Evolutionary conservation across 192 early-diverging fungal genomes (phyloP), one percentile per base, ranked within the genome.

Genomic region (Backusella liffmaniae): DNA sequence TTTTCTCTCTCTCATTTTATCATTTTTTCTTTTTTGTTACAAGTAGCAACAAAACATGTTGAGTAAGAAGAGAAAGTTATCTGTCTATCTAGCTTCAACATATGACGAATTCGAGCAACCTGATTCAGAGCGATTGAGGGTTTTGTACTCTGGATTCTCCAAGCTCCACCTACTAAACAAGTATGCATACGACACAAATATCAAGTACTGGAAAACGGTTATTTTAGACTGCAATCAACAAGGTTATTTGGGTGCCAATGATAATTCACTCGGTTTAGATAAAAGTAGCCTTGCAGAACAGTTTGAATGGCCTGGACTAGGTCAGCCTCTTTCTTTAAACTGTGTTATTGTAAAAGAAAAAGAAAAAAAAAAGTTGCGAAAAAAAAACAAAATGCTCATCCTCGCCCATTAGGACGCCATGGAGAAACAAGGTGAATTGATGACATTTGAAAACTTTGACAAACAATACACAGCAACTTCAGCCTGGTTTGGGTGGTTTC

Each of bases 141-240:
- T 82, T 0, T 69, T 86, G 15, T 86, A 82, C 41, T 86, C 85
- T 18, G 83, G 82, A 36, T 86, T 86, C 35, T 75, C 81, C 49
- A 80, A 79, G n/a, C 77, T 86, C 16, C 76, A 78, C 39, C 79
- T 82, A 29, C 77, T 82, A 21, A 86, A 86, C 39, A 56, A 74
- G 0, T 86, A 77, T 35, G 85, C 78, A 29, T 86, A 84, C 16
- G 82, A 86, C 18, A 74, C 80, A 16, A 84, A 86, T 42, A 46
- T 80, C 15, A 72, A 46, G 23, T 86, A 79, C 75, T 86, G 84
- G 84, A 76, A 79, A 36, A 41, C 70, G 1, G 84, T 83, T 18
- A 81, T 86, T 29, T 66, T 86, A 5, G 78, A 83, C 16, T 76
- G 79, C 1, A 74, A 77, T 39, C 75, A 78, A 12, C 79, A 83